Conservation (phyloP, 2,329 filamentous ascomycete genomes). For the Cladosporium austrohemisphaericum region DNA sequence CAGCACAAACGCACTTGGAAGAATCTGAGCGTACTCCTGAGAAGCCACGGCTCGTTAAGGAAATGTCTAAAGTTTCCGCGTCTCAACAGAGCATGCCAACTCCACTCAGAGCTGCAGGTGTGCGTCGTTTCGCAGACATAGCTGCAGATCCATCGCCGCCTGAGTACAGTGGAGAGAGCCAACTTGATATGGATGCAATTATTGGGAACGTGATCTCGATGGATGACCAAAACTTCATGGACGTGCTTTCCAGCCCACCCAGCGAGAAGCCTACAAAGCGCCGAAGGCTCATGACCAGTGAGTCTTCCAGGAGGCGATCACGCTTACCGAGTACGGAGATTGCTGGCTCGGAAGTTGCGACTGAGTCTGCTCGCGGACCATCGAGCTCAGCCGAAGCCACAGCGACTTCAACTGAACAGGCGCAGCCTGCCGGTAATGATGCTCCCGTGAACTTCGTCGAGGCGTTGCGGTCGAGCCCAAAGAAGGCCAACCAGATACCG, state of each 20-base stretch:
- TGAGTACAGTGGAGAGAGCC: constrained; percentile 22
- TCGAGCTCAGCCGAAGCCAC: neutral
- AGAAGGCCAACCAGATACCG: neutral
- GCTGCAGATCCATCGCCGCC: constrained; percentile 27
- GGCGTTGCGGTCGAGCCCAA: neutral
- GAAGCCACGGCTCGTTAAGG: constrained; percentile 19
- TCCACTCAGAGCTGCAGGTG: constrained; percentile 31
- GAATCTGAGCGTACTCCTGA: constrained; percentile 24
- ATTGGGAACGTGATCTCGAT: constrained; percentile 33
- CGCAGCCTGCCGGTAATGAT: neutral
- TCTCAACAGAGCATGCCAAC: constrained; percentile 31
- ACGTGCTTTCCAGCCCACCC: constrained; percentile 22
- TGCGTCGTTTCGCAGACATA: constrained; percentile 32
- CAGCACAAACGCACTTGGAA: constrained; percentile 39
- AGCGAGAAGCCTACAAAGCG: constrained; percentile 20
- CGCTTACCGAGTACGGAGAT: constrained; percentile 5
- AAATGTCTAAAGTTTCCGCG: constrained; percentile 19
- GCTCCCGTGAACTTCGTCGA: neutral
- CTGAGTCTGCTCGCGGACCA: neutral
- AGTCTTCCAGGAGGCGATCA: neutral
- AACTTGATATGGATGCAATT: constrained; percentile 32
- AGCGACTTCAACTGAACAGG: neutral
- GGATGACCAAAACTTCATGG: constrained; percentile 36
- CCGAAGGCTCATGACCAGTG: constrained; percentile 17
- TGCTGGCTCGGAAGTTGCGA: neutral